Percentiles rank a stretch among this genome's conserved stretches.
Conservation (phyloP, 2,329 filamentous ascomycete species). For the Aspergillus fumigatus region DNA sequence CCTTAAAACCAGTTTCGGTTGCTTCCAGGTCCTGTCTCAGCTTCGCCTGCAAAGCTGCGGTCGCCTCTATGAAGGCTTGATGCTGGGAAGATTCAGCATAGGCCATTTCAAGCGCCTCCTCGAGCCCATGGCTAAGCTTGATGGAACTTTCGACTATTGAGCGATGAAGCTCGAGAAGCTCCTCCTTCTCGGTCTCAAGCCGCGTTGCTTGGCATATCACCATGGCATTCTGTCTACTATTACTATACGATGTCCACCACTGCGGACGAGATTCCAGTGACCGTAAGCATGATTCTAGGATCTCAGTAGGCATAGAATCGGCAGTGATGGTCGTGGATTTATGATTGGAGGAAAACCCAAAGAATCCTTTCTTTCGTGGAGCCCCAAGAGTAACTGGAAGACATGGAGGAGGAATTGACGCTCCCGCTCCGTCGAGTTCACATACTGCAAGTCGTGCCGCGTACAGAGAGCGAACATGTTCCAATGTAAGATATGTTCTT, state of each 20-base stretch:
- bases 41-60: conserved; percentile 27
- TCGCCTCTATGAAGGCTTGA: conserved; percentile 28
- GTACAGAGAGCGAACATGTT: conserved; percentile 52
- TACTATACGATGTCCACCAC: conserved; percentile 62
- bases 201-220: conserved; percentile 60
- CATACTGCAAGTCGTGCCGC: conserved; percentile 61
- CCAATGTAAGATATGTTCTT: conserved; percentile 31
- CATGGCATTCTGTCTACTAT: conserved; percentile 56
- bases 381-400: conserved; percentile 43
- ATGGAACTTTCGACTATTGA: conserved; percentile 33
- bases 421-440: conserved; percentile 53
- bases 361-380: conserved; percentile 25
- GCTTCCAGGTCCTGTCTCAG: conserved; percentile 30
- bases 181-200: conserved; percentile 52
- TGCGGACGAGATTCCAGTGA: conserved; percentile 52
- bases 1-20: conserved; percentile 21
- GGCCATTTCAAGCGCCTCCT: conserved; percentile 29
- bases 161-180: conserved; percentile 38
- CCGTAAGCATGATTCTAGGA: conserved; percentile 49
- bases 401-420: conserved; percentile 50
- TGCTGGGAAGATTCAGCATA: conserved; percentile 27
- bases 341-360: conserved; percentile 18
- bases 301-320: conserved; percentile 17
- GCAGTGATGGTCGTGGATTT: conserved; percentile 13
- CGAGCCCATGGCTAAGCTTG: conserved; percentile 32